Conservation (phyloP, 208 protist species). For the Tetramitus jugosus region DNA sequence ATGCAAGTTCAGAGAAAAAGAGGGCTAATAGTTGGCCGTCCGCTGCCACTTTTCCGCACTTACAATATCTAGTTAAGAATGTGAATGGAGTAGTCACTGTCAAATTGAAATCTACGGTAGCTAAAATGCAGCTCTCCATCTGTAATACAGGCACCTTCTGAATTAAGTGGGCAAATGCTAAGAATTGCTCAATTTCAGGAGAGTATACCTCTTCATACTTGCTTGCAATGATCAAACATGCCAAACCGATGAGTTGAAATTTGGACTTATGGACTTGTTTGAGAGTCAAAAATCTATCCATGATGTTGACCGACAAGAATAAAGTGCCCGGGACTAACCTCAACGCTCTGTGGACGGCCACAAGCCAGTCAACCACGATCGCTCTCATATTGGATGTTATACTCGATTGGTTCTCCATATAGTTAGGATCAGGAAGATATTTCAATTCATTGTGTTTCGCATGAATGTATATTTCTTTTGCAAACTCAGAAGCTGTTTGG, state of each 20-base stretch:
- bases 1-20: constrained; percentile 36
- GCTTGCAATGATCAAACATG: constrained; percentile 65
- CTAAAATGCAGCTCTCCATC: constrained; percentile 74
- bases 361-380: constrained; percentile 93
- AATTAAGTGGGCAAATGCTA: no score
- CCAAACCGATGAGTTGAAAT: constrained; percentile 74
- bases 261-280: constrained; percentile 35
- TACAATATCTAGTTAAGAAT: constrained; percentile 65
- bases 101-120: constrained; percentile 66
- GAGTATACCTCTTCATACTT: constrained; percentile 89
- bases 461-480: no score
- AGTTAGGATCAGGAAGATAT: constrained; percentile 34
- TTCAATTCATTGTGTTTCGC: no score
- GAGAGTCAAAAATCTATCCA: constrained; percentile 79
- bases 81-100: constrained; percentile 71
- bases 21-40: no score
- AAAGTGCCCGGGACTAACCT: constrained; percentile 87
- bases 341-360: constrained; percentile 86
- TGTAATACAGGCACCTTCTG: constrained; percentile 71
- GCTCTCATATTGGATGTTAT: constrained; percentile 85
- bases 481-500: no score
- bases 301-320: constrained; percentile 87
- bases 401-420: constrained; percentile 61
- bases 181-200: constrained; percentile 80
- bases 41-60: constrained; percentile 40